A percentile compares a stretch with the other conserved stretches of the same genome.
phyloP scores from a whole-genome alignment of 768 basidiomycete genomes.

The Calvatia gigantea region DNA sequence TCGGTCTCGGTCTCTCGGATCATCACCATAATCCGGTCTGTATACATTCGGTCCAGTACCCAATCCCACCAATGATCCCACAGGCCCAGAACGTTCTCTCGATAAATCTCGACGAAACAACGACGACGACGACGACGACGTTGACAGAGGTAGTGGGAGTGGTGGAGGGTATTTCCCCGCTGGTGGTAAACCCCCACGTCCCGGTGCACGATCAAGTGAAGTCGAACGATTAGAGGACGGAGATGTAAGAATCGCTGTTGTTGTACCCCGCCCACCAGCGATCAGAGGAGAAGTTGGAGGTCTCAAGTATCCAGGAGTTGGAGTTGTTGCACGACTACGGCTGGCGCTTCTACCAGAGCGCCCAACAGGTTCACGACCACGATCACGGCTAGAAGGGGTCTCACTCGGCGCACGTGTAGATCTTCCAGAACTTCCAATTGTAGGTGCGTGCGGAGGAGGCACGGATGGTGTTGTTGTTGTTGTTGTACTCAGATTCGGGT shows the following conservation, averaged over 20 bases:
- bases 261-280: background rate
- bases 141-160: no score
- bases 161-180: slow-evolving; percentile 2
- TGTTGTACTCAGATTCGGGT: background rate
- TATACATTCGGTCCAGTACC: slow-evolving; percentile 24
- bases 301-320: slow-evolving; percentile 2
- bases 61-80: slow-evolving; percentile 5
- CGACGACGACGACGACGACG: no score
- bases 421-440: background rate
- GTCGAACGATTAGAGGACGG: background rate
- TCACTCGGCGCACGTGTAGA: background rate
- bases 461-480: background rate
- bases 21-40: slow-evolving; percentile 37
- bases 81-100: slow-evolving; percentile 28
- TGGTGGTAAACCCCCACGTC: background rate
- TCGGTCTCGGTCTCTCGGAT: slow-evolving; percentile 32
- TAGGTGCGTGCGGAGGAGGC: background rate
- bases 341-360: background rate
- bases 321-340: background rate
- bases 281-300: background rate
- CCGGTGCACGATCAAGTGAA: background rate
- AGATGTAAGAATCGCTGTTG: background rate
- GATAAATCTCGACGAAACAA: slow-evolving; percentile 26
- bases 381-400: background rate
- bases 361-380: background rate